These are phyloP conservation scores for Rhodotorula sphaerocarpa DNA, from an alignment of 768 basidiomycete genomes.

Conservation along the genomic window DNA sequence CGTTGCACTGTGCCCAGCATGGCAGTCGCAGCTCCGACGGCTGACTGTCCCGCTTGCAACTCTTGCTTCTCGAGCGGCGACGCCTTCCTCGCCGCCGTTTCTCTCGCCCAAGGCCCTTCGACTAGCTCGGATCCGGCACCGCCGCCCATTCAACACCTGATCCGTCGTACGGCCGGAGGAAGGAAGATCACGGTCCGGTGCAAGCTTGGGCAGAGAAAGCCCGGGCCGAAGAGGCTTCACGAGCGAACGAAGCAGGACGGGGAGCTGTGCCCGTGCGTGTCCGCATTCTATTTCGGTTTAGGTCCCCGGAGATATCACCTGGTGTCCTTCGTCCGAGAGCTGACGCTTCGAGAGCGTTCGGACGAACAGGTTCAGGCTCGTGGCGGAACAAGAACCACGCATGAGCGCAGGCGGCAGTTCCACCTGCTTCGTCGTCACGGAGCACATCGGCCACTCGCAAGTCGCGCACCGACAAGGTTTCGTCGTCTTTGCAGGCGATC, in stretches of 20 bases:
- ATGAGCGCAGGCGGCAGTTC: not conserved
- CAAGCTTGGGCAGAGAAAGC: not conserved
- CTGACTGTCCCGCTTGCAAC: not conserved
- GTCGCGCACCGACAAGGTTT: too few relatives aligned
- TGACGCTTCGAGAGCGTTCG: too few relatives aligned
- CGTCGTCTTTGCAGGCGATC: too few relatives aligned
- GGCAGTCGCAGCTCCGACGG: too few relatives aligned
- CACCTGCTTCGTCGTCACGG: not conserved
- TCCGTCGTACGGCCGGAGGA: not conserved
- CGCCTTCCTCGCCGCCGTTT: not conserved
- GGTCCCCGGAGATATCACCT: too few relatives aligned
- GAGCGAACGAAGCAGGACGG: not conserved
- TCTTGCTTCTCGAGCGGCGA: not conserved
- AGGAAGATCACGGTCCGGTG: not conserved
- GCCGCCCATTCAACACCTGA: too few relatives aligned
- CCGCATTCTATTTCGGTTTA: too few relatives aligned
- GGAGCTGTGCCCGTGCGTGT: not conserved
- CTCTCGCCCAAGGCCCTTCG: too few relatives aligned
- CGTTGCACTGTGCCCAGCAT: too few relatives aligned
- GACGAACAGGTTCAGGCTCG: not conserved
- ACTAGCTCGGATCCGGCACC: not conserved
- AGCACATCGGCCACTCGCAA: not conserved
- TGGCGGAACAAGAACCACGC: not conserved
- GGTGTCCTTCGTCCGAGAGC: too few relatives aligned
- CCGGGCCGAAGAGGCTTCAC: not conserved